phyloP scores from a whole-genome alignment of 163 green algal genomes.

The Chloromonas sp. region DNA sequence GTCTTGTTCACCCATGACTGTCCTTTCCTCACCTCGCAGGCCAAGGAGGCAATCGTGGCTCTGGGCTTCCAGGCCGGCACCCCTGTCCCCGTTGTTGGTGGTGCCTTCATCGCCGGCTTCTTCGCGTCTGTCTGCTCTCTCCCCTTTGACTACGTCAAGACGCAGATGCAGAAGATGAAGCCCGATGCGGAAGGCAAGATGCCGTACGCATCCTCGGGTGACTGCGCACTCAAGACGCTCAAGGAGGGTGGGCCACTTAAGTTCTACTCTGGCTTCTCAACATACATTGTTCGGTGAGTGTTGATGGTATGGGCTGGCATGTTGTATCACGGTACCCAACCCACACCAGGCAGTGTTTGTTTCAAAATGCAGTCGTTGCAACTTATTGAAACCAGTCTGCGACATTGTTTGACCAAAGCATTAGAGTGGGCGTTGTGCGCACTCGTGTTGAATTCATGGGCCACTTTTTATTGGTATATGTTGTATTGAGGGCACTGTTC shows the following conservation, averaged over 20 bases:
- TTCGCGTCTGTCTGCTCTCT: slow-evolving; percentile 82
- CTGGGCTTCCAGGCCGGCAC: slow-evolving; percentile 63
- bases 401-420: too few relatives aligned
- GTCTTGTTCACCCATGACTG: too few relatives aligned
- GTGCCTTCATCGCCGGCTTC: slow-evolving; percentile 86
- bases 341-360: too few relatives aligned
- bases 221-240: slow-evolving; percentile 78
- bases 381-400: too few relatives aligned
- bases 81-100: slow-evolving; percentile 54
- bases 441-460: too few relatives aligned
- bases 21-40: slow-evolving; percentile 30
- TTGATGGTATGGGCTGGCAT: too few relatives aligned
- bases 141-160: slow-evolving; percentile 99
- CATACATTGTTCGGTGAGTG: slow-evolving; percentile 77
- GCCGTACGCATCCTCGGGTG: slow-evolving; percentile 76
- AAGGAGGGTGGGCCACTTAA: slow-evolving; percentile 75
- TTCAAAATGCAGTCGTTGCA: too few relatives aligned
- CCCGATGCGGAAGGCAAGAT: slow-evolving; percentile 65
- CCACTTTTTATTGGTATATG: too few relatives aligned
- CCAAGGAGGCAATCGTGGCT: slow-evolving; percentile 81
- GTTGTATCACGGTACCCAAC: too few relatives aligned
- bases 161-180: slow-evolving; percentile 87
- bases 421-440: too few relatives aligned
- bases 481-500: too few relatives aligned
- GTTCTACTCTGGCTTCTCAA: slow-evolving; percentile 98